These are phyloP conservation scores for Leishmania lainsoni DNA, from an alignment of 208 protist genomes.

Conservation along the genomic window DNA sequence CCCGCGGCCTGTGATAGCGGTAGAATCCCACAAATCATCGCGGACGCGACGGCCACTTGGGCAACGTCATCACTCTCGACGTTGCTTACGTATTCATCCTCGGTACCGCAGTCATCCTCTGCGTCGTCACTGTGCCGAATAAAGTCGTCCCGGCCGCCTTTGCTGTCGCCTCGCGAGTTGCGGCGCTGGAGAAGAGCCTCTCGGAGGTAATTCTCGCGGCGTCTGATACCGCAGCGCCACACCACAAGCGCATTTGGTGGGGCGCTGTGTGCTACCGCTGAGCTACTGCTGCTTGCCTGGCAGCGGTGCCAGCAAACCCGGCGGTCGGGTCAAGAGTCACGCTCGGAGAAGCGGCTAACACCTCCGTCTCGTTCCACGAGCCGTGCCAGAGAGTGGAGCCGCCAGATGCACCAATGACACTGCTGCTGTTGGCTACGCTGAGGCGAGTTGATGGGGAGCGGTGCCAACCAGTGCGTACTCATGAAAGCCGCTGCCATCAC, in stretches of 20 bases:
- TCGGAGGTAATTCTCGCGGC: slow-evolving; percentile 25
- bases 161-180: background rate
- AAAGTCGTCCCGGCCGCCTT: background rate
- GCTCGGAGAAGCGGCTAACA: slow-evolving; percentile 2
- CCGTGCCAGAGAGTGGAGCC: slow-evolving; percentile 15
- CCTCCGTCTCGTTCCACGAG: slow-evolving; percentile 24
- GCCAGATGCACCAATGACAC: background rate
- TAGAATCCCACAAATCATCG: background rate
- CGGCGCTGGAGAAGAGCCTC: slow-evolving; percentile 23
- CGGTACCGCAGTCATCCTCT: background rate
- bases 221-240: slow-evolving; percentile 27
- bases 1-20: background rate
- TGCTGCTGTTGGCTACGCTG: slow-evolving; percentile 1
- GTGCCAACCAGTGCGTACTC: slow-evolving; percentile 17
- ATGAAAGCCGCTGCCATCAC: background rate
- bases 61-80: background rate
- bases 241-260: slow-evolving; percentile 34
- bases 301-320: background rate
- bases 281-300: slow-evolving; percentile 7
- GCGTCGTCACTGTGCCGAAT: background rate
- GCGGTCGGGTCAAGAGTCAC: slow-evolving; percentile 4
- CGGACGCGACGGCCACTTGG: background rate
- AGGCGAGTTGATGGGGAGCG: slow-evolving; percentile 18
- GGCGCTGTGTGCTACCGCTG: slow-evolving; percentile 15
- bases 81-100: background rate